These are phyloP conservation scores for Coemansia sp. DNA, from an alignment of 192 early-diverging fungal species.

Conservation along the genomic window DNA sequence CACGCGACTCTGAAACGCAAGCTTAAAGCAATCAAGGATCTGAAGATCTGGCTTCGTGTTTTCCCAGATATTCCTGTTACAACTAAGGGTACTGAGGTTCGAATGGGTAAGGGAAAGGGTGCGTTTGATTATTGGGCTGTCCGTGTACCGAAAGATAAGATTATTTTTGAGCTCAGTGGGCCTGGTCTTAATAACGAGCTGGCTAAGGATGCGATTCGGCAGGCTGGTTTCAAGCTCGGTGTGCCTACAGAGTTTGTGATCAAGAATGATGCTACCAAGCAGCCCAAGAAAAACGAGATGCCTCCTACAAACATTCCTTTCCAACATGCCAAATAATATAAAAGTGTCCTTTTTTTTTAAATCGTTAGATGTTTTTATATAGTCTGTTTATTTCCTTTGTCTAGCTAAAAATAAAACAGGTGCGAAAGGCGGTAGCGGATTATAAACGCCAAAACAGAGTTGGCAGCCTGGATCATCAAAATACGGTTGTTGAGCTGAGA, in stretches of 20 bases:
- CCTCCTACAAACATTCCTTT: slow-evolving; percentile 49
- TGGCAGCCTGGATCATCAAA: slow-evolving; percentile 67
- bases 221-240: slow-evolving; percentile 51
- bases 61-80: slow-evolving; percentile 94
- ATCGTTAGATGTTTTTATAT: neutral
- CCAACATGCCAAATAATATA: slow-evolving; percentile 44
- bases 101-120: slow-evolving; percentile 99
- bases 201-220: slow-evolving; percentile 48
- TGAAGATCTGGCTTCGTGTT: slow-evolving; percentile 80
- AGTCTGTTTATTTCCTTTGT: neutral
- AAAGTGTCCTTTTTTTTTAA: neutral
- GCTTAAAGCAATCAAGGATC: slow-evolving; percentile 86
- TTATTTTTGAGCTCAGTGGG: slow-evolving; percentile 85
- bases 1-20: slow-evolving; percentile 73
- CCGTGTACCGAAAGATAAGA: slow-evolving; percentile 83
- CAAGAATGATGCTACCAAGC: slow-evolving; percentile 32
- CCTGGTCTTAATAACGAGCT: slow-evolving; percentile 76
- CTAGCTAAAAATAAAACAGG: slow-evolving; percentile 71
- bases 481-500: slow-evolving; percentile 60
- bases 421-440: slow-evolving; percentile 81
- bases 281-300: slow-evolving; percentile 48
- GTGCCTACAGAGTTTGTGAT: slow-evolving; percentile 52
- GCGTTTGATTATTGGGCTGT: slow-evolving; percentile 91
- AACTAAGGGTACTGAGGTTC: slow-evolving; percentile 84
- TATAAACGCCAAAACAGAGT: slow-evolving; percentile 73